These are phyloP conservation scores for Ophiocordyceps sinensis DNA, from an alignment of 2,329 filamentous ascomycete genomes.

Conservation along the genomic window DNA sequence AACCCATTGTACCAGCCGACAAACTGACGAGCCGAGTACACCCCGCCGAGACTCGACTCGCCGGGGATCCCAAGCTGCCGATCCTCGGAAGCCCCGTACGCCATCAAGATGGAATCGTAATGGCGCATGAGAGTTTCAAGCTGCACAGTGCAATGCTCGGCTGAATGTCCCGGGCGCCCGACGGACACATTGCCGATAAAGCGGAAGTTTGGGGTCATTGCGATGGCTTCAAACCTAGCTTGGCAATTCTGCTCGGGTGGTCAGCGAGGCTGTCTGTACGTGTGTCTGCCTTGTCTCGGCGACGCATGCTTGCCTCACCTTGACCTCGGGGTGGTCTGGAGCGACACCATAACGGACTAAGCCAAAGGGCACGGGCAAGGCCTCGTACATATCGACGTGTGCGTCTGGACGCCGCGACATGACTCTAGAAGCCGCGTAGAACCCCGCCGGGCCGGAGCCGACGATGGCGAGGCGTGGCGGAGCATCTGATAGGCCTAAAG, in stretches of 20 bases:
- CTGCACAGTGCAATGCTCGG: constrained; percentile 38
- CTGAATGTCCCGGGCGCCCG: constrained; percentile 34
- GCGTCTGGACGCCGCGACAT: constrained; percentile 61
- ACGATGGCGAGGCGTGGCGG: constrained; percentile 73
- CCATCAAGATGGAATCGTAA: constrained; percentile 85
- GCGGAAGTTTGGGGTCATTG: constrained; percentile 65
- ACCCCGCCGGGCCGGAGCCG: constrained; percentile 88
- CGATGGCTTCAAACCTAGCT: constrained; percentile 84
- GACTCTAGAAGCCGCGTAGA: constrained; percentile 81
- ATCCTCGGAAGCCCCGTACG: constrained; percentile 84
- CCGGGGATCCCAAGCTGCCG: constrained; percentile 65
- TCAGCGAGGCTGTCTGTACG: constrained; percentile 5
- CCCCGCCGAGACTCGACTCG: constrained; percentile 55
- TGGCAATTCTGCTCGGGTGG: constrained; percentile 60
- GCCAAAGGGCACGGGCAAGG: constrained; percentile 81
- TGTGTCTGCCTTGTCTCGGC: too few relatives aligned
- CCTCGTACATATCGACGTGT: constrained; percentile 89
- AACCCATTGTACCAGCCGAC: constrained; percentile 98
- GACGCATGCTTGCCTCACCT: constrained; percentile 39
- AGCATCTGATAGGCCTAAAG: constrained; percentile 12
- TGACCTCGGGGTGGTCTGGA: constrained; percentile 97
- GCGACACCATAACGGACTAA: constrained; percentile 89
- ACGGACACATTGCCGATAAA: constrained; percentile 85
- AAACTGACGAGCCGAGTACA: constrained; percentile 82
- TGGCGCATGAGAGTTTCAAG: constrained; percentile 57